Conservation (phyloP, 257 asterid genomes). For the Gentiana macrophylla region DNA sequence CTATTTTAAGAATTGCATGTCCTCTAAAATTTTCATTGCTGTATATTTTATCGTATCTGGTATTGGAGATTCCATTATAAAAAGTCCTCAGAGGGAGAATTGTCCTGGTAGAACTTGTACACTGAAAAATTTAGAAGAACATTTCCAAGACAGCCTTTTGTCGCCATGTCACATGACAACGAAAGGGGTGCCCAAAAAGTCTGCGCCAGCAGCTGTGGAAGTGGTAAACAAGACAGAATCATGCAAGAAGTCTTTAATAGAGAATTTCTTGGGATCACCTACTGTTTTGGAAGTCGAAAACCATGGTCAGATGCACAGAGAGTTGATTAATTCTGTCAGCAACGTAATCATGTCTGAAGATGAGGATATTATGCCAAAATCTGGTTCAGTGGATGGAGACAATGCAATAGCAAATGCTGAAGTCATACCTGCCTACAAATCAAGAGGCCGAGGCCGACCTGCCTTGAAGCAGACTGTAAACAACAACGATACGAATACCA, state of each 20-base stretch:
- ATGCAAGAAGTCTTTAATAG: conserved; percentile 5
- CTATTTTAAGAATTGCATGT: not conserved
- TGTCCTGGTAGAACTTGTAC: not conserved
- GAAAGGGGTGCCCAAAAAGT: not conserved
- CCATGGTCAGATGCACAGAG: conserved; percentile 11
- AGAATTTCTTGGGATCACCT: conserved; percentile 4
- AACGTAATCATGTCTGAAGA: conserved; percentile 9
- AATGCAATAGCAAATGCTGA: conserved; percentile 7
- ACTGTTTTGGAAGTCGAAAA: conserved; percentile 7
- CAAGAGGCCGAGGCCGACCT: conserved; percentile 9
- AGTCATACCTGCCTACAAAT: conserved; percentile 8
- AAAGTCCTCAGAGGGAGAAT: conserved; percentile 4
- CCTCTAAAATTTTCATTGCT: not conserved
- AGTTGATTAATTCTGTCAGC: conserved; percentile 5
- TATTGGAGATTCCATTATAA: conserved; percentile 3
- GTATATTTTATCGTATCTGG: not conserved
- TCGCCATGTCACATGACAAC: not conserved
- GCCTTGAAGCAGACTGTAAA: conserved; percentile 9
- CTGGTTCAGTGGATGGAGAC: conserved; percentile 6
- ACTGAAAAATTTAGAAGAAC: not conserved
- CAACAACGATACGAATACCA: conserved; percentile 8
- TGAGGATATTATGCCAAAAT: conserved; percentile 7
- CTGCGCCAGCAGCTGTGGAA: not conserved
- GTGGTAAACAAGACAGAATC: conserved; percentile 7
- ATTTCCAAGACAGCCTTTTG: not conserved